These are phyloP conservation scores for Leccinum subrobustum DNA, from an alignment of 1,284 basidiomycete genomes.

Conservation along the genomic window DNA sequence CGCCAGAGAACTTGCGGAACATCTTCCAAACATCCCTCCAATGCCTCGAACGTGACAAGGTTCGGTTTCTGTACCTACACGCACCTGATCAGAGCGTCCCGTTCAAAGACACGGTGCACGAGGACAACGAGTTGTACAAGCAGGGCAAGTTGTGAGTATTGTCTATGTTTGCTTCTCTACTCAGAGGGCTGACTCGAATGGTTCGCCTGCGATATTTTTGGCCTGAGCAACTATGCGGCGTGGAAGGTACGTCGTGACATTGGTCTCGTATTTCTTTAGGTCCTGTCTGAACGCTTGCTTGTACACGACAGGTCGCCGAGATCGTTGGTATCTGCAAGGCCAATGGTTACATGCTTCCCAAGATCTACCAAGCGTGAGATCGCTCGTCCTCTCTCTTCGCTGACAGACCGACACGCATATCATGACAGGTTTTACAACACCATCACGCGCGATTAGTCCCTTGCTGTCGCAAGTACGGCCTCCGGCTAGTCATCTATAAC, in stretches of 20 bases:
- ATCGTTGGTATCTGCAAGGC: constrained; percentile 51
- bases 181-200: neutral
- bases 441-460: constrained; percentile 52
- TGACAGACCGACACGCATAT: neutral
- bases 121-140: constrained; percentile 45
- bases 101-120: constrained; percentile 49
- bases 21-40: constrained; percentile 37
- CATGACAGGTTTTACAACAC: constrained; percentile 49
- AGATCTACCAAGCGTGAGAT: constrained; percentile 49
- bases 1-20: constrained; percentile 31
- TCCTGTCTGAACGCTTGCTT: neutral
- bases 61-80: constrained; percentile 50
- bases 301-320: constrained; percentile 45
- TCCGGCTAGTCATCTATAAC: constrained; percentile 48
- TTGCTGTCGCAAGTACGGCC: constrained; percentile 52
- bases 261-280: neutral
- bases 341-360: constrained; percentile 51
- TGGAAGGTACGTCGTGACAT: constrained; percentile 23
- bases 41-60: constrained; percentile 30
- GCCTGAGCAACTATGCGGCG: constrained; percentile 31
- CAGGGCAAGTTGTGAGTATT: constrained; percentile 36
- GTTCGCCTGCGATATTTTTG: constrained; percentile 28
- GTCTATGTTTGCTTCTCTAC: too few species aligned
- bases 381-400: neutral
- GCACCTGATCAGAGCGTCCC: constrained; percentile 49